A percentile compares a stretch with the other conserved stretches of the same genome.
These are phyloP conservation scores for Allium cepa DNA, from an alignment of 106 monocot genomes.

Conservation along the genomic window DNA sequence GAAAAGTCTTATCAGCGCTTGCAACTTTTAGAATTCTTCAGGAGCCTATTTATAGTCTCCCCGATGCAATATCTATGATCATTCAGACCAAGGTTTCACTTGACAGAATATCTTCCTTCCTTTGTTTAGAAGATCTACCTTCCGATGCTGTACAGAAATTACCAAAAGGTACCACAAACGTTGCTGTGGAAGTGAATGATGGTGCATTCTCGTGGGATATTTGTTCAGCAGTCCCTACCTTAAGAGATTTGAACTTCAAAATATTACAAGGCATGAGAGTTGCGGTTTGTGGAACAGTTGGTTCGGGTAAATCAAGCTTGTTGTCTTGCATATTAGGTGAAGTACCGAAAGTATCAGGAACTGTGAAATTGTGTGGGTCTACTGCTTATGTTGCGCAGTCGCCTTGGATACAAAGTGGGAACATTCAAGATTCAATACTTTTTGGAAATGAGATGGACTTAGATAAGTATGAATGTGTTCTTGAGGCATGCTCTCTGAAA, in stretches of 20 bases:
- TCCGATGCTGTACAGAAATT: conserved; percentile 44
- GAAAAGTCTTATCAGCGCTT: conserved; percentile 82
- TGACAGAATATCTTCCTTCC: conserved; percentile 71
- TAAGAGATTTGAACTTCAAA: conserved; percentile 62
- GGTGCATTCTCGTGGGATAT: conserved; percentile 75
- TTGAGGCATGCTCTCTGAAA: conserved; percentile 73
- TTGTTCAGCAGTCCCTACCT: conserved; percentile 39
- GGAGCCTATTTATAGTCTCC: conserved; percentile 71
- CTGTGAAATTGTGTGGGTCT: conserved; percentile 47
- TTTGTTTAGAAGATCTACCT: conserved; percentile 58
- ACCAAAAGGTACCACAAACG: conserved; percentile 33
- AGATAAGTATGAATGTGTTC: conserved; percentile 55
- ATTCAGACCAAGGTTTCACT: conserved; percentile 82
- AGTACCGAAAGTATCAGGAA: conserved; percentile 63
- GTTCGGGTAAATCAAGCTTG: conserved; percentile 84
- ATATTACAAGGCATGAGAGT: conserved; percentile 60
- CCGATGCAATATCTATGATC: conserved; percentile 62
- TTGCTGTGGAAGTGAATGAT: conserved; percentile 52
- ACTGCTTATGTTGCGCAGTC: conserved; percentile 87
- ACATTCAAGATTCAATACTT: conserved; percentile 79
- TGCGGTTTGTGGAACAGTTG: conserved; percentile 86
- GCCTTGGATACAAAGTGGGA: conserved; percentile 98
- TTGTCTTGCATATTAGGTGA: conserved; percentile 81
- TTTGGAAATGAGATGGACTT: conserved; percentile 77
- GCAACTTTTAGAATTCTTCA: conserved; percentile 88